These are phyloP conservation scores for Murraya paniculata DNA, from an alignment of 345 rosid species.

Conservation along the genomic window DNA sequence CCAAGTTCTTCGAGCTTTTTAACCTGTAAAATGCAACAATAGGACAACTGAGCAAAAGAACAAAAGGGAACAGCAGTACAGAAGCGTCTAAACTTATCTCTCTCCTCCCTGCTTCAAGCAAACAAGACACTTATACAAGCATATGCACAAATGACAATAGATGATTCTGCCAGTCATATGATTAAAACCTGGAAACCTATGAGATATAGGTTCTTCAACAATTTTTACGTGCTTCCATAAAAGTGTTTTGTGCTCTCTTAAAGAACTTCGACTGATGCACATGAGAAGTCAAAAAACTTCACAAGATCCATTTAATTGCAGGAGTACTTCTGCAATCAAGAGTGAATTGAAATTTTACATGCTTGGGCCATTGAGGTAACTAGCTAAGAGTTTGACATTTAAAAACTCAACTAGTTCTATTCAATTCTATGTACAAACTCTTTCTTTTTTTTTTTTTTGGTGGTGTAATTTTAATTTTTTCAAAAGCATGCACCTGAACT, in stretches of 20 bases:
- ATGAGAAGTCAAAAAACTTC: background rate
- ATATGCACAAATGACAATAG: background rate
- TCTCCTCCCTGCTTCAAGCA: constrained; percentile 3
- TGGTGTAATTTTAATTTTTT: background rate
- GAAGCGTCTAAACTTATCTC: constrained; percentile 2
- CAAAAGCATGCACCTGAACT: background rate
- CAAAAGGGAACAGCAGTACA: background rate
- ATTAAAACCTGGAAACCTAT: background rate
- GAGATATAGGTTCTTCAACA: background rate
- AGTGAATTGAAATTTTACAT: background rate
- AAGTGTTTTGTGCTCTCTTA: background rate
- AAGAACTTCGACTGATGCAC: background rate
- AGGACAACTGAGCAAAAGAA: background rate
- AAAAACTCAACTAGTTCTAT: background rate
- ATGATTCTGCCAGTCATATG: background rate
- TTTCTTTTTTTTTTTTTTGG: background rate
- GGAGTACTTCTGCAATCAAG: background rate
- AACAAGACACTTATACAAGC: background rate
- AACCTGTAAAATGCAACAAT: constrained; percentile 50
- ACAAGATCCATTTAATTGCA: background rate
- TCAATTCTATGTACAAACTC: background rate
- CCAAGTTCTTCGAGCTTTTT: constrained; percentile 98
- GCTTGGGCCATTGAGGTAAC: background rate
- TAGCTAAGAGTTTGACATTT: background rate
- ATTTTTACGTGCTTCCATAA: background rate